Base-by-base conservation (phyloP, 169 alveolate species). In the Cryptosporidium tyzzeri region DNA sequence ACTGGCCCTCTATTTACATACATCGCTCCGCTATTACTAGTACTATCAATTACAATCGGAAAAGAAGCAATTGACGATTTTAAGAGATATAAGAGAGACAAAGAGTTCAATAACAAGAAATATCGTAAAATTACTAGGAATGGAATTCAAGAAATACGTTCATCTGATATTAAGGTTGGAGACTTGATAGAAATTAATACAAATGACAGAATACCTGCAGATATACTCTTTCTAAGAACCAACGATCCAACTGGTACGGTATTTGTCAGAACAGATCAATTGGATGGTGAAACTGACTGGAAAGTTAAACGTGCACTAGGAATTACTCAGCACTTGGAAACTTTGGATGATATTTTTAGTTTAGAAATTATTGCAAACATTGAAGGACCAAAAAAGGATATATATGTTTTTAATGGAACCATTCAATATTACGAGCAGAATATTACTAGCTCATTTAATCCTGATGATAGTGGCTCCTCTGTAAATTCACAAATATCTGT, bases 261-360 rank as follows among this genome's bases (percentile, higher is more conserved):
- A n/a, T 97, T 96, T 93, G 96, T 98, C 39, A 95, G 99, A 58
- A 98, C 99, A n/a, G 99, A 98, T 91, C 97, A 98, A 91, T 93
- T 98, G 67, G 99, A 98, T 93, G 99, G 99, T 23, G 99, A 98
- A 91, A 98, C 99, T 53, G 99, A 98, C 92, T 98, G 99, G 99
- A 98, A 98, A 93, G 95, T 98, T 69, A 95, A 98, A 87, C 95
- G 96, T 86, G 98, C 99, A 7, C 93, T 97, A 29, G 85, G 91
- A 50, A 67, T 91, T 59, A 95, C 97, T 51, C 98, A 96, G 91
- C 91, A 74, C 33, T 86, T 95, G 59, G 91, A 84, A 33, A 91
- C 86, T 18, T 70, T 92, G 69, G 92, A 93, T 48, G 95, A 93
- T 37, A 92, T 95, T 48, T 80, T 93, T 45, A 69, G 92, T 23